phyloP scores from a whole-genome alignment of 257 asterid genomes.

The Anisodus tanguticus region DNA sequence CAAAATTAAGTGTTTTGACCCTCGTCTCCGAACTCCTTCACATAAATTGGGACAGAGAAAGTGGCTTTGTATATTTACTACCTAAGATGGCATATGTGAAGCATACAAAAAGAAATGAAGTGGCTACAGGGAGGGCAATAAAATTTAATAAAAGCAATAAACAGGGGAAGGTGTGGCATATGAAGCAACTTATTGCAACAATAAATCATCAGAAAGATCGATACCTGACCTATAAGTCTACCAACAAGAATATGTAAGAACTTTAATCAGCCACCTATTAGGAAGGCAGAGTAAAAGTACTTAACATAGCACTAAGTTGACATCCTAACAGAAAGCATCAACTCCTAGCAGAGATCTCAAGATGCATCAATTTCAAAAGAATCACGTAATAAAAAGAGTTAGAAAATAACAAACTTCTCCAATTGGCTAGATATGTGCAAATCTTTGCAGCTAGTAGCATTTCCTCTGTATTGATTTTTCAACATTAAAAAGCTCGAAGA shows the following conservation, averaged over 20 bases:
- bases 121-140: neutral
- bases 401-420: neutral
- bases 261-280: neutral
- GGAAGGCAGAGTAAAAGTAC: conserved; percentile 15
- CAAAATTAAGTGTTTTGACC: too few relatives aligned
- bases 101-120: neutral
- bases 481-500: neutral
- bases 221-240: neutral
- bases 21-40: too few relatives aligned
- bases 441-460: neutral
- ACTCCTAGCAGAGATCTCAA: neutral
- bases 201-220: conserved; percentile 12
- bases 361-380: neutral
- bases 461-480: neutral
- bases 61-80: neutral
- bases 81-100: conserved; percentile 12
- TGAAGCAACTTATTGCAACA: conserved; percentile 1
- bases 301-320: neutral
- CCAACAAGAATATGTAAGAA: neutral
- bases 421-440: neutral
- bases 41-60: neutral
- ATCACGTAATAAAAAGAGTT: neutral
- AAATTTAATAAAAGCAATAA: neutral
- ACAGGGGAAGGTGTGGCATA: neutral
- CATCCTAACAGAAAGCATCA: neutral